Percentiles rank a stretch among this genome's conserved stretches.
These are phyloP conservation scores for Ministeria vibrans DNA, from an alignment of 78 protist species.

Conservation along the genomic window DNA sequence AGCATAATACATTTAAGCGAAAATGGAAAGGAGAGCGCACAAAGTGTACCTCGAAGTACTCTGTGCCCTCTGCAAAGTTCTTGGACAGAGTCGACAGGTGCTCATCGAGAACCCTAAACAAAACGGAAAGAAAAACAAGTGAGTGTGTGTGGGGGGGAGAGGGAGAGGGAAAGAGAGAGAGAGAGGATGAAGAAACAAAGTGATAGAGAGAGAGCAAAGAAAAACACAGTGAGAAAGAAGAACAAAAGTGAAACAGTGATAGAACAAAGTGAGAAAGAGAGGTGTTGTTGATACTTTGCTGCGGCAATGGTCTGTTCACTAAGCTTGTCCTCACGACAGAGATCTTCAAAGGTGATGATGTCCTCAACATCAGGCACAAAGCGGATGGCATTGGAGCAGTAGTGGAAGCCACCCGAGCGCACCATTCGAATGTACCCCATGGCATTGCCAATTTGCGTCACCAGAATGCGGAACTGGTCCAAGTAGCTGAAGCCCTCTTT, in stretches of 20 bases:
- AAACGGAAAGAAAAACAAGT: background rate
- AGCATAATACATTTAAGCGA: background rate
- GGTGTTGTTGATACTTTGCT: conserved; percentile 1
- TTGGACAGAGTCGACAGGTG: conserved; percentile 37
- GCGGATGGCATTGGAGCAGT: conserved; percentile 52
- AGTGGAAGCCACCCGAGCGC: conserved; percentile 78
- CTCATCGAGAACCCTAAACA: conserved; percentile 45
- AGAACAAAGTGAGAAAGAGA: background rate
- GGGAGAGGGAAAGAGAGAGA: background rate
- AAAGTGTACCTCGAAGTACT: conserved; percentile 66
- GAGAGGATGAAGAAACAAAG: background rate
- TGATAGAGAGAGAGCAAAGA: too few relatives aligned
- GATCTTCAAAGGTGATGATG: conserved; percentile 67
- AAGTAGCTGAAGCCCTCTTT: conserved; percentile 54
- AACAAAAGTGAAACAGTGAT: background rate
- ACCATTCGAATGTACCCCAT: conserved; percentile 92
- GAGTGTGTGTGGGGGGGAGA: background rate
- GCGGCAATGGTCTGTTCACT: conserved; percentile 41
- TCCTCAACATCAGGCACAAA: conserved; percentile 76
- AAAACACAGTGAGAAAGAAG: background rate
- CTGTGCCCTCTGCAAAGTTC: conserved; percentile 78
- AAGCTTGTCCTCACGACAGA: conserved; percentile 14
- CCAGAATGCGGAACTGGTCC: conserved; percentile 81
- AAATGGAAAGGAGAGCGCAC: background rate
- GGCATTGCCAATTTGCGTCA: conserved; percentile 91